phyloP scores from a whole-genome alignment of 192 early-diverging fungal species.

The Linnemannia hyalina region DNA sequence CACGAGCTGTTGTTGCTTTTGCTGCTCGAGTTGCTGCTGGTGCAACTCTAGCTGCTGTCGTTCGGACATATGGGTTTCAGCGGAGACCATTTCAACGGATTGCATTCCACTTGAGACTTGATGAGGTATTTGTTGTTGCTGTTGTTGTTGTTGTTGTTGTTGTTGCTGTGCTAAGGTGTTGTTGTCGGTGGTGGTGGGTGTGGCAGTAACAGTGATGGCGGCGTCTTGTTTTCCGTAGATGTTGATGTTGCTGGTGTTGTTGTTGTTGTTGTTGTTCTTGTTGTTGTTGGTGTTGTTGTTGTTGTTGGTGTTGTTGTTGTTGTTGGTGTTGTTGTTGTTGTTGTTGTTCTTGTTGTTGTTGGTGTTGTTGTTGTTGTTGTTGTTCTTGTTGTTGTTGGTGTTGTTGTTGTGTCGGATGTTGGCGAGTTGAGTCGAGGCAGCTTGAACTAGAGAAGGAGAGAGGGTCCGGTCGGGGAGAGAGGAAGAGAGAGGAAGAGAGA shows the following conservation, averaged over 20 bases:
- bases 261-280: neutral
- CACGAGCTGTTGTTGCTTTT: slow-evolving; percentile 19
- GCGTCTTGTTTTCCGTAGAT: neutral
- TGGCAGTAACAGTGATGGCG: neutral
- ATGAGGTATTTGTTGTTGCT: neutral
- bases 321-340: slow-evolving; percentile 5
- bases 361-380: neutral
- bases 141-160: neutral
- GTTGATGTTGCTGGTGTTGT: neutral
- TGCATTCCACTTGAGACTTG: slow-evolving; percentile 27
- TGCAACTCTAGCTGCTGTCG: slow-evolving; percentile 39
- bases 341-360: too few relatives aligned
- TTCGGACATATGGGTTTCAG: slow-evolving; percentile 43
- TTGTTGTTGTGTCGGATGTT: slow-evolving; percentile 8
- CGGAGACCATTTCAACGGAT: slow-evolving; percentile 51
- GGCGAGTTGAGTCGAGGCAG: neutral
- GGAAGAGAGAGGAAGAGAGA: neutral
- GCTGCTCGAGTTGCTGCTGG: slow-evolving; percentile 26
- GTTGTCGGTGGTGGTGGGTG: neutral
- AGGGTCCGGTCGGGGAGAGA: neutral
- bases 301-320: neutral
- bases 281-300: too few relatives aligned
- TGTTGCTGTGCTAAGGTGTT: neutral
- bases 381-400: neutral
- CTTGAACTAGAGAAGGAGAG: neutral